Evolutionary conservation across 352 stramenopile genomes (phyloP).

Genomic region (Phytophthora syringae): DNA sequence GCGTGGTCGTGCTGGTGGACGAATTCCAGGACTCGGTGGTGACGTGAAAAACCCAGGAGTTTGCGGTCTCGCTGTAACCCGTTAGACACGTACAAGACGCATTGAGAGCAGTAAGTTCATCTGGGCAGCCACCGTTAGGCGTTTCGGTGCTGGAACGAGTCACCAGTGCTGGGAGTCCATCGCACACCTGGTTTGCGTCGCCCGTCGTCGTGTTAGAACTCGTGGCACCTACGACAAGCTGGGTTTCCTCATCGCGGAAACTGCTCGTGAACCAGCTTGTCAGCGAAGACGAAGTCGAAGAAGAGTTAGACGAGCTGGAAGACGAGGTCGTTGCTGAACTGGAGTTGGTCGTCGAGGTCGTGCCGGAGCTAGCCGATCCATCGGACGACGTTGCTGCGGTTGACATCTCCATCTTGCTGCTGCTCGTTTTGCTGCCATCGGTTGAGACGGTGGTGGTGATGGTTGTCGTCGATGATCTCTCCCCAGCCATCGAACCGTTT

Average conservation of each 20-base stretch:
- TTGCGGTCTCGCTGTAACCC: slow-evolving; percentile 28
- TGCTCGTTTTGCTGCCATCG: slow-evolving; percentile 7
- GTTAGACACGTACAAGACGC: slow-evolving; percentile 52
- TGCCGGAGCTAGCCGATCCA: slow-evolving; percentile 6
- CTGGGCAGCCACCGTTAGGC: slow-evolving; percentile 44
- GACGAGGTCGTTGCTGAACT: slow-evolving; percentile 5
- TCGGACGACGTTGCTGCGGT: slow-evolving; percentile 6
- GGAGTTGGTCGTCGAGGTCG: slow-evolving; percentile 3
- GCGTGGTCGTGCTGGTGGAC: slow-evolving; percentile 10
- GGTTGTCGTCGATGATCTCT: slow-evolving; percentile 10
- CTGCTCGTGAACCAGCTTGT: slow-evolving; percentile 39
- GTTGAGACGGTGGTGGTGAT: background rate
- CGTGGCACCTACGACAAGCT: slow-evolving; percentile 33
- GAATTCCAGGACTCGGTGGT: slow-evolving; percentile 28
- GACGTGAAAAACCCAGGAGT: slow-evolving; percentile 39
- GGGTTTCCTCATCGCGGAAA: slow-evolving; percentile 42
- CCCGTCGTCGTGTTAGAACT: background rate
- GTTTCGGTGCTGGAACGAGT: slow-evolving; percentile 34
- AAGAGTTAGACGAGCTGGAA: slow-evolving; percentile 15
- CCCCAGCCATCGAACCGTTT: background rate
- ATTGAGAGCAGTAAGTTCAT: slow-evolving; percentile 42
- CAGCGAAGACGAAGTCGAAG: slow-evolving; percentile 17
- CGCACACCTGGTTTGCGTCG: slow-evolving; percentile 32
- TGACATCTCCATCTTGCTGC: slow-evolving; percentile 5
- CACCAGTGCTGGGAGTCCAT: slow-evolving; percentile 36